Conservation (phyloP, 2,329 filamentous ascomycete species). For the Pyricularia sp. region DNA sequence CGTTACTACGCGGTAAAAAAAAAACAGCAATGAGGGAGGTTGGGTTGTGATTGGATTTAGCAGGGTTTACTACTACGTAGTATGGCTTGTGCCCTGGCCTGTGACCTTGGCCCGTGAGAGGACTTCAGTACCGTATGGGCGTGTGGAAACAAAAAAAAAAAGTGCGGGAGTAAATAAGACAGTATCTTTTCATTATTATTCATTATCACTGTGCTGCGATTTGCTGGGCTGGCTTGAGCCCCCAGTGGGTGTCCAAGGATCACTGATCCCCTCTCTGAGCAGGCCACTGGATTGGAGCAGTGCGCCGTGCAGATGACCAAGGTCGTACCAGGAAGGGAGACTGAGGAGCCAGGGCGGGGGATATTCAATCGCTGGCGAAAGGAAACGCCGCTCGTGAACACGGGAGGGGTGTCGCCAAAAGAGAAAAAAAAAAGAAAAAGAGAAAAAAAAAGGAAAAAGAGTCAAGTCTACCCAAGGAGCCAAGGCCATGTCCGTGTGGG, state of each 20-base stretch:
- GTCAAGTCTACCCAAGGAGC: not conserved
- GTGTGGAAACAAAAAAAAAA: not conserved
- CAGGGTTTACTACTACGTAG: not conserved
- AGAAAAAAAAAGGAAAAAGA: not conserved
- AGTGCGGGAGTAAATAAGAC: not conserved
- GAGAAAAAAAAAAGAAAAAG: not conserved
- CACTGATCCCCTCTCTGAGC: not conserved
- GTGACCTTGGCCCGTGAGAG: not conserved
- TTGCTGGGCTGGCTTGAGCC: not conserved
- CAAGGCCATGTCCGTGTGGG: not conserved
- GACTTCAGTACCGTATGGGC: not conserved
- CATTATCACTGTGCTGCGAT: not conserved
- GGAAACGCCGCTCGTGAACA: not conserved
- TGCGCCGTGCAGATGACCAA: conserved; percentile 5
- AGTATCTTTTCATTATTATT: not conserved
- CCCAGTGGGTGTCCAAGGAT: not conserved
- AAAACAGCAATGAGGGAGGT: not conserved
- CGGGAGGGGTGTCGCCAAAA: conserved; percentile 1
- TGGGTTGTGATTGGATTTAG: not conserved
- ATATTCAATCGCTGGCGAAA: conserved; percentile 3
- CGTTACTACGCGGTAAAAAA: not conserved
- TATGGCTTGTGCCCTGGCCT: not conserved
- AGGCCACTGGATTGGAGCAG: not conserved
- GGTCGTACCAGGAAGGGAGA: conserved; percentile 4
- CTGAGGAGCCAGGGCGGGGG: not conserved